Conservation (phyloP, 805 yeast genomes). For the Danielia reshetovae region DNA sequence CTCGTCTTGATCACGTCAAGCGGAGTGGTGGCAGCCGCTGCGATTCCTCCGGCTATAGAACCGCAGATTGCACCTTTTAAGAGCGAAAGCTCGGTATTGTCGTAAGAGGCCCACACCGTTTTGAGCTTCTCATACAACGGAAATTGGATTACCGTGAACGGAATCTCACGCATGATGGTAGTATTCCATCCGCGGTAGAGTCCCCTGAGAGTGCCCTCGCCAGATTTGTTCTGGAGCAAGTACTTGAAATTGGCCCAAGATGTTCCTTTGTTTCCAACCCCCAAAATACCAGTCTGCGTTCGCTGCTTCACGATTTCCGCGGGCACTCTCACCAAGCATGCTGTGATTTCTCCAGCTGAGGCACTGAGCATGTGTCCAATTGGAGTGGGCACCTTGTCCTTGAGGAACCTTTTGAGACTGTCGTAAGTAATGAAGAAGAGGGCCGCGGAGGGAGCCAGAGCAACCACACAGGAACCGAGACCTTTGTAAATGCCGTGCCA, state of each 20-base stretch:
- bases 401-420: conserved; percentile 50
- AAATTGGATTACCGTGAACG: conserved; percentile 93
- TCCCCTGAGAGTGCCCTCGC: conserved; percentile 76
- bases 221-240: conserved; percentile 58
- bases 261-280: conserved; percentile 40
- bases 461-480: conserved; percentile 87
- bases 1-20: conserved; percentile 78
- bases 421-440: conserved; percentile 72
- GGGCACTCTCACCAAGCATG: conserved; percentile 93
- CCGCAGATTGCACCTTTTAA: conserved; percentile 83
- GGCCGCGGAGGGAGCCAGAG: conserved; percentile 77
- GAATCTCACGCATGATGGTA: conserved; percentile 92
- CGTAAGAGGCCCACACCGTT: conserved; percentile 46
- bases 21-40: conserved; percentile 81
- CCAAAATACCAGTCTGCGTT: conserved; percentile 56
- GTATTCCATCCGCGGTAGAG: conserved; percentile 91
- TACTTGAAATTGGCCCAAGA: conserved; percentile 67
- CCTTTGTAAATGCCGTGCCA: conserved; percentile 90
- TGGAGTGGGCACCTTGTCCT: conserved; percentile 25
- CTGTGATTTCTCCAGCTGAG: conserved; percentile 85
- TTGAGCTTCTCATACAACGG: conserved; percentile 89
- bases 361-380: conserved; percentile 82
- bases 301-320: conserved; percentile 95
- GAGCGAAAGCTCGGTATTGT: conserved; percentile 47
- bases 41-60: conserved; percentile 75